A percentile compares a stretch with the other conserved stretches of the same genome.
phyloP scores from a whole-genome alignment of 345 rosid genomes.

The Lepidium africanum region DNA sequence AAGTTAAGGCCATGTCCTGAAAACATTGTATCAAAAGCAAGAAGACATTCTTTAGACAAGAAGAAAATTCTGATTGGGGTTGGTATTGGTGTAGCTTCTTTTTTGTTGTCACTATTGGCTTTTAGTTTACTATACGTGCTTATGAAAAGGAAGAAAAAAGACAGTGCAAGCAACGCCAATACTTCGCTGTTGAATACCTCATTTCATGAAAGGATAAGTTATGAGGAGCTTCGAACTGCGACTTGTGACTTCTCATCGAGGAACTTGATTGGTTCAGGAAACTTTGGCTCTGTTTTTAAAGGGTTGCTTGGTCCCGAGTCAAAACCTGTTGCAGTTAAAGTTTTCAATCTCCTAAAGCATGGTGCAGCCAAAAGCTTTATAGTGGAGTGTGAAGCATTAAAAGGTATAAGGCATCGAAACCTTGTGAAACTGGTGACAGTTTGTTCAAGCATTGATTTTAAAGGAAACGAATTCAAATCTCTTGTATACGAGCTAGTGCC shows the following conservation, averaged over 20 bases:
- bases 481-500: conserved; percentile 38
- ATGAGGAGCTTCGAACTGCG: conserved; percentile 3
- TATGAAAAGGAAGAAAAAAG: background rate
- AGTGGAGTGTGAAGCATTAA: conserved; percentile 36
- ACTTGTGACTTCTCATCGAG: conserved; percentile 12
- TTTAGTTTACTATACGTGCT: background rate
- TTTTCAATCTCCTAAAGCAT: conserved; percentile 26
- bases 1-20: conserved; percentile 9
- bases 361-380: conserved; percentile 39
- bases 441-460: conserved; percentile 39
- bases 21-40: background rate
- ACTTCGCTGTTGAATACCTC: background rate
- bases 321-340: conserved; percentile 24
- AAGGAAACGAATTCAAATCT: conserved; percentile 46
- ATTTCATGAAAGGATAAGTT: background rate
- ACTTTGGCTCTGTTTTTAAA: conserved; percentile 22
- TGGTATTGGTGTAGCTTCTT: background rate
- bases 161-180: background rate
- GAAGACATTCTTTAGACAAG: background rate
- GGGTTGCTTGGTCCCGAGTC: conserved; percentile 3
- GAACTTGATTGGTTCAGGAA: conserved; percentile 19
- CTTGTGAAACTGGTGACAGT: conserved; percentile 34
- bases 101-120: background rate
- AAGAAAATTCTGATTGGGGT: background rate
- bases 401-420: conserved; percentile 36